Conservation (phyloP, 306 rosid genomes). For the Trifolium pratense region DNA sequence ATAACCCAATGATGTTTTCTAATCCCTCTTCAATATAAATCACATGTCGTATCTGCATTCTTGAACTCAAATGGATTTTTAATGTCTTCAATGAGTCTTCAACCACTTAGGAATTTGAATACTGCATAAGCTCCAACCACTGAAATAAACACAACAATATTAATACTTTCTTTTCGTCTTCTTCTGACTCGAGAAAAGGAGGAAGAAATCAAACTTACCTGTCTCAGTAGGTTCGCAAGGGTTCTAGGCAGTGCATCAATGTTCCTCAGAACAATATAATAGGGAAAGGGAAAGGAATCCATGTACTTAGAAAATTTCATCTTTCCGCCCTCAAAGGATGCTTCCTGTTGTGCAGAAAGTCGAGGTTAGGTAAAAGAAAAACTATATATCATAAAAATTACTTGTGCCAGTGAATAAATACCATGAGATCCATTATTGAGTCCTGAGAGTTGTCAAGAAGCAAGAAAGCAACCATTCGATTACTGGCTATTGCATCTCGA, state of each 20-base stretch:
- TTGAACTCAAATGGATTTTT: slow-evolving; percentile 7
- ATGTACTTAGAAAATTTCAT: slow-evolving; percentile 59
- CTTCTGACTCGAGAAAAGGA: not conserved
- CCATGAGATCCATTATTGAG: slow-evolving; percentile 69
- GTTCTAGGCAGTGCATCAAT: slow-evolving; percentile 88
- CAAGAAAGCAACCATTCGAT: slow-evolving; percentile 87
- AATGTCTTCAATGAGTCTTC: not conserved
- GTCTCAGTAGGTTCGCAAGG: slow-evolving; percentile 80
- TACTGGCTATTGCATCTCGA: slow-evolving; percentile 60
- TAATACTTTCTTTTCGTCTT: not conserved
- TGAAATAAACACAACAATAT: slow-evolving; percentile 49
- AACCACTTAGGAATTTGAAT: slow-evolving; percentile 33
- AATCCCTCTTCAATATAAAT: slow-evolving; percentile 16
- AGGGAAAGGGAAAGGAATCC: slow-evolving; percentile 93
- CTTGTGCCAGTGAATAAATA: slow-evolving; percentile 23
- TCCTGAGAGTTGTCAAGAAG: slow-evolving; percentile 74
- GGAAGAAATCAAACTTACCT: slow-evolving; percentile 49
- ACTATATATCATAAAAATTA: slow-evolving; percentile 10
- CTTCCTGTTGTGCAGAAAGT: slow-evolving; percentile 60
- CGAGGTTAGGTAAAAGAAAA: not conserved
- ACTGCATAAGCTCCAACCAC: slow-evolving; percentile 94
- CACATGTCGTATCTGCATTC: not conserved
- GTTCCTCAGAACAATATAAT: slow-evolving; percentile 69
- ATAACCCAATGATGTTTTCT: not conserved
- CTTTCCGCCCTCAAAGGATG: slow-evolving; percentile 53